A percentile compares a stretch with the other conserved stretches of the same genome.
Conservation (phyloP, 2,329 filamentous ascomycete genomes). For the Phialophora verrucosa region DNA sequence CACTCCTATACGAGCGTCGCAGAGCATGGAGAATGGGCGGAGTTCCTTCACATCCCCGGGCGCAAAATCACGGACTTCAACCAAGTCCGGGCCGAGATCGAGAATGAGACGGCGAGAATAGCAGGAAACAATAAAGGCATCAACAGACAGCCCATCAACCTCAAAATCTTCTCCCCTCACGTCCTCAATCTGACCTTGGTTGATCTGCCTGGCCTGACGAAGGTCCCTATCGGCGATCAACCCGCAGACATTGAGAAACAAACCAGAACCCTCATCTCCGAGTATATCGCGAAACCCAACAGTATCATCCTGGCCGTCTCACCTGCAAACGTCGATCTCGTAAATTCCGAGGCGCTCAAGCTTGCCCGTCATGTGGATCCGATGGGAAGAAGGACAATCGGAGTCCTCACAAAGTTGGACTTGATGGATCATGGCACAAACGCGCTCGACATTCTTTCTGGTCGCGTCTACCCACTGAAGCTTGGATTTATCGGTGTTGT, state of each 20-base stretch:
- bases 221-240: constrained; percentile 97
- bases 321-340: constrained; percentile 95
- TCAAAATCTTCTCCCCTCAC: constrained; percentile 97
- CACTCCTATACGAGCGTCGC: constrained; percentile 78
- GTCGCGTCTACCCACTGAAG: constrained; percentile 94
- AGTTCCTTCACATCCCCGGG: constrained; percentile 94
- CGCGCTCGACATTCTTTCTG: constrained; percentile 95
- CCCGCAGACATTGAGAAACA: constrained; percentile 98
- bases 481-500: constrained; percentile 98
- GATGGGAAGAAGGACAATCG: constrained; percentile 91
- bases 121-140: constrained; percentile 98
- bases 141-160: constrained; percentile 94
- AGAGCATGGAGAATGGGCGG: constrained; percentile 78
- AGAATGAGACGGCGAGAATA: constrained; percentile 93
- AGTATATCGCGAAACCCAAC: constrained; percentile 99
- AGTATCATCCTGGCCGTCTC: constrained; percentile 97
- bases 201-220: constrained; percentile 93
- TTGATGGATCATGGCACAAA: constrained; percentile 99
- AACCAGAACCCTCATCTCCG: constrained; percentile 91
- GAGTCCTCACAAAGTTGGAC: constrained; percentile 94
- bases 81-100: constrained; percentile 94
- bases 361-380: constrained; percentile 96
- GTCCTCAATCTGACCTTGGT: constrained; percentile 96
- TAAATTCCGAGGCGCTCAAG: constrained; percentile 97
- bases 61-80: constrained; percentile 88